Base-by-base conservation (phyloP, 2,329 filamentous ascomycete species). In the Zymoseptoria pseudotritici region DNA sequence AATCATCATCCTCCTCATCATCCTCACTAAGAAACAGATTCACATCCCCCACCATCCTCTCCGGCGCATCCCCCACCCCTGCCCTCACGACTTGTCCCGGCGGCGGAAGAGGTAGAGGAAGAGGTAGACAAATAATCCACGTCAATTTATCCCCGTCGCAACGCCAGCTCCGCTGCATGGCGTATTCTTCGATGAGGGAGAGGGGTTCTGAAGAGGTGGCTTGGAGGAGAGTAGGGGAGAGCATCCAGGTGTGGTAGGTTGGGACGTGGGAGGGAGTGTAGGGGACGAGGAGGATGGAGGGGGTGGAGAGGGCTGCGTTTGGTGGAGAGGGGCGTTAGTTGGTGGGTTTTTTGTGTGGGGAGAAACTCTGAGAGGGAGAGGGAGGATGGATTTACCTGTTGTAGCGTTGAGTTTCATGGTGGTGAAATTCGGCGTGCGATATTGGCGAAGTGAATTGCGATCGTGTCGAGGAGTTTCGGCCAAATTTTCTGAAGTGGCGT, bases 221-320 rank as follows among this genome's bases (percentile, higher is more conserved):
- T 74, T 86, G 80, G 77, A 88, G 92, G 49, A 97, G 89, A 53
- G 85, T 82, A 86, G 89, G 61, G 10, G 94, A 87, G 78, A 92
- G 83, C 92, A 97, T 97, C 93, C 93, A 97, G 69, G 81, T 78
- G 72, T 96, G 90, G 72, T 97, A 97, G 46, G 82, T 86, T 17
- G 81, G 81, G 22, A 97, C 93, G 78, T 97, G 93, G 70, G 86
- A 88, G 46, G 80, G 76, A 63, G 87, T 87, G 75, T 97, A 97
- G 0, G 92, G 92, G 9, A 96, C 91, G 9, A 97, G 82, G 19
- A 95, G 82, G 52, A 89, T 78, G 55, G 79, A 79, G 4, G 82
- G 75, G 1, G 88, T 88, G 2, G 83, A 65, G 49, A 72, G 58
- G 36, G 70, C 68, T 63, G 57, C n/a, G n/a, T 54, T 53, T 58